Conservation (phyloP, 2,329 filamentous ascomycete genomes). For the Iodosphaeria phyllophila region DNA sequence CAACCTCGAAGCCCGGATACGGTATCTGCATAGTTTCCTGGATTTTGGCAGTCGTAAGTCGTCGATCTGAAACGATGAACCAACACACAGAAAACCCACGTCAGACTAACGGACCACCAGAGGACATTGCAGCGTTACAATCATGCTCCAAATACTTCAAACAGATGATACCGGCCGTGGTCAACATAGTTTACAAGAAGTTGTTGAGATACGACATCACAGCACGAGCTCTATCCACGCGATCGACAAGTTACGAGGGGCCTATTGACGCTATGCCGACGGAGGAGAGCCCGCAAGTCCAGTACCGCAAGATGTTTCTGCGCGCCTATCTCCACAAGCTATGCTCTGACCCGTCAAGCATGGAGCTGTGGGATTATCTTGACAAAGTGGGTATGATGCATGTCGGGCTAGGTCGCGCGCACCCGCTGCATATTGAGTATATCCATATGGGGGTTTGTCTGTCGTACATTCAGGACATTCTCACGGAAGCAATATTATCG, state of each 20-base stretch:
- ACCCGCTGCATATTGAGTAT: conserved; percentile 64
- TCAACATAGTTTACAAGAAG: conserved; percentile 74
- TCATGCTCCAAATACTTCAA: conserved; percentile 60
- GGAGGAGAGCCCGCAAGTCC: conserved; percentile 56
- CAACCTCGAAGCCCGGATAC: conserved; percentile 47
- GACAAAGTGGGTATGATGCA: conserved; percentile 80
- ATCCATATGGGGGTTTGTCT: conserved; percentile 57
- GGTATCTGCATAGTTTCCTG: conserved; percentile 57
- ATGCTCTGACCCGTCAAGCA: conserved; percentile 53
- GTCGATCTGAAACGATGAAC: background rate
- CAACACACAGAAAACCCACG: background rate
- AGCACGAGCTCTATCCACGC: conserved; percentile 51
- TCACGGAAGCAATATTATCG: conserved; percentile 58
- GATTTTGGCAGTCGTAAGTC: conserved; percentile 52
- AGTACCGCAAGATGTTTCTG: conserved; percentile 60
- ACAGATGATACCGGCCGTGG: conserved; percentile 63
- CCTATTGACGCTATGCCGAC: conserved; percentile 42
- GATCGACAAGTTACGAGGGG: conserved; percentile 44
- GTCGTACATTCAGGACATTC: conserved; percentile 58
- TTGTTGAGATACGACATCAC: conserved; percentile 68
- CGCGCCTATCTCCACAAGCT: conserved; percentile 59
- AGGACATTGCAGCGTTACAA: conserved; percentile 52
- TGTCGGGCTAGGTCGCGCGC: conserved; percentile 51
- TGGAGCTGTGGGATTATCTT: conserved; percentile 70
- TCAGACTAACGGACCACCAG: conserved; percentile 19